Base-by-base conservation (phyloP, 257 asterid species). In the Nicotiana obtusifolia region DNA sequence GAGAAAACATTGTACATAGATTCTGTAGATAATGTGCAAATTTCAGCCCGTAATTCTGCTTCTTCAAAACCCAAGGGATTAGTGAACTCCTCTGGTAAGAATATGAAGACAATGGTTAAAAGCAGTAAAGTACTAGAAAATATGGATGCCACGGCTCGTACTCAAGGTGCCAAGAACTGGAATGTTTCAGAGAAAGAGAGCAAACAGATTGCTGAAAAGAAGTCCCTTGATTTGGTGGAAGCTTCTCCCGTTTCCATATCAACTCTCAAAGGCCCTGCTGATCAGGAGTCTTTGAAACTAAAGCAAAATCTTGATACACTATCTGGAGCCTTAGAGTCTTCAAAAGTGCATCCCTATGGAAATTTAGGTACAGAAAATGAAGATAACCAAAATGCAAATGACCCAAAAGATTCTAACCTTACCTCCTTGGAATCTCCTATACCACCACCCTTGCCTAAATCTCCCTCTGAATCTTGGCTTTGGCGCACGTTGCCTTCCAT, bases 391-490 rank as follows among this genome's bases (percentile, higher is more conserved):
- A 81, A 83, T 54, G 44, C 83, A 47, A 88, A 88, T 31, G 80
- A 44, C 20, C 77, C 73, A 44, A 56, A 65, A 81, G 81, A 83
- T 67, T 52, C 64, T 65, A 64, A 82, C 65, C 59, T 73, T 80
- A 85, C 85, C 41, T 53, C 78, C 68, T 68, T 82, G 77, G 89
- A 85, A 77, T 92, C 99, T 67, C 91, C 93, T 19, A 71, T 88
- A 44, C 90, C 92, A 44, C 99, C 98, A 24, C 98, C 99, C n/a
- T 85, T 96, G 68, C 99, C 98, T 62, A 96, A 92, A 83, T 94
- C 98, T n/a, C 99, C 99, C 3, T 91, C 98, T 1, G 98, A 96
- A 85, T 92, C 98, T 80, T 96, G 99, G 99, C 98, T 96, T 10
- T 93, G 98, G 98, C 88, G 87, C 33, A 84, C 91, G 0, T 85